phyloP scores from a whole-genome alignment of 2,329 filamentous ascomycete genomes.

The Penicillium sclerotiorum region DNA sequence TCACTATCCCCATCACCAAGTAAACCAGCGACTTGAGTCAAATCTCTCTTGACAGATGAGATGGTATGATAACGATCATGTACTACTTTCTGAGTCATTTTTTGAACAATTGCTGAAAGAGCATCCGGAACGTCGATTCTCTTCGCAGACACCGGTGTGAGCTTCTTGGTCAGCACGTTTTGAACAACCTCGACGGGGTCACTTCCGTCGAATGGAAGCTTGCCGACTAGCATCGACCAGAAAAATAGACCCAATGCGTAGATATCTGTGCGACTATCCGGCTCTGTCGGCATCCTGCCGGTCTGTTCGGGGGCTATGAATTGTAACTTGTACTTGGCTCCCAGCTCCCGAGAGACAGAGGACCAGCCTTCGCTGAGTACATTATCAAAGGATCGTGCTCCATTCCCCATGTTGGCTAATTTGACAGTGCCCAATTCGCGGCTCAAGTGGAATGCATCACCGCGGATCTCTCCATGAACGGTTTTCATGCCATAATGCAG shows the following conservation, averaged over 20 bases:
- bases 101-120: slow-evolving; percentile 80
- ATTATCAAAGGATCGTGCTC: slow-evolving; percentile 85
- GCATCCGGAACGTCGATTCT: slow-evolving; percentile 83
- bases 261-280: slow-evolving; percentile 88
- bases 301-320: slow-evolving; percentile 96
- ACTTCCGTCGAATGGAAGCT: slow-evolving; percentile 76
- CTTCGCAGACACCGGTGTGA: slow-evolving; percentile 74
- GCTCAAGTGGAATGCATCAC: slow-evolving; percentile 89
- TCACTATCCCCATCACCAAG: slow-evolving; percentile 73
- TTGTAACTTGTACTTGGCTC: slow-evolving; percentile 83
- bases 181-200: slow-evolving; percentile 89
- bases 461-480: slow-evolving; percentile 87
- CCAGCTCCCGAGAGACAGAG: slow-evolving; percentile 76
- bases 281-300: slow-evolving; percentile 87
- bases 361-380: slow-evolving; percentile 89
- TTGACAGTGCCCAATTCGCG: slow-evolving; percentile 70
- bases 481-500: slow-evolving; percentile 86
- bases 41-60: slow-evolving; percentile 80
- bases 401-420: slow-evolving; percentile 82
- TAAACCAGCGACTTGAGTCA: slow-evolving; percentile 72
- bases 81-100: slow-evolving; percentile 88
- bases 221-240: slow-evolving; percentile 80
- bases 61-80: slow-evolving; percentile 87
- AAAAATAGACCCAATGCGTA: slow-evolving; percentile 89
- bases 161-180: slow-evolving; percentile 76